Evolutionary conservation across 2,329 filamentous ascomycete genomes (phyloP).

Genomic region (Peltaster fructicola): DNA sequence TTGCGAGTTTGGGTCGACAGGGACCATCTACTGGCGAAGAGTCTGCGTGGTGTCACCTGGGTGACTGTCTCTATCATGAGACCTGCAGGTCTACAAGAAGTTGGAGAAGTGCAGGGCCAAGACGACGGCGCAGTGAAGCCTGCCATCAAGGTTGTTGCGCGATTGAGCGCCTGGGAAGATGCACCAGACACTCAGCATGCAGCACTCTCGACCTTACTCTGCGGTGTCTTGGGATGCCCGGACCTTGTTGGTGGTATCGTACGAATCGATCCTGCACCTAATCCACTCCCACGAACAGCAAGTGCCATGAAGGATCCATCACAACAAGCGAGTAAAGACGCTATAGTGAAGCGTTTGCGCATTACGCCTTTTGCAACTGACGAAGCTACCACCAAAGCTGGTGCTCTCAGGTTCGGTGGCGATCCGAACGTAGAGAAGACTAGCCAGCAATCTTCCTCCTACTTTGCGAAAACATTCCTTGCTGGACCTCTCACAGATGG

Average conservation of each 20-base stretch:
- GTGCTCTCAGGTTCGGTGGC: conserved; percentile 69
- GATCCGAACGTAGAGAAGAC: conserved; percentile 68
- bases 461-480: conserved; percentile 55
- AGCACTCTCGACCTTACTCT: conserved; percentile 63
- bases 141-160: conserved; percentile 56
- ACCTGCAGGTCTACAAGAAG: conserved; percentile 57
- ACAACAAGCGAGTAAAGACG: conserved; percentile 23
- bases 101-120: conserved; percentile 54
- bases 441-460: conserved; percentile 49
- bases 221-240: conserved; percentile 50
- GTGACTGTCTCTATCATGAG: conserved; percentile 74
- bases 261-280: conserved; percentile 67
- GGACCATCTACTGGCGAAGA: conserved; percentile 53
- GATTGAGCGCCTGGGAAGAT: conserved; percentile 64
- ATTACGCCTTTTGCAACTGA: conserved; percentile 59
- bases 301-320: conserved; percentile 23
- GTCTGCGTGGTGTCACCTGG: conserved; percentile 59
- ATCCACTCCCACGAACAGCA: conserved; percentile 48
- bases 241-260: conserved; percentile 72
- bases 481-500: conserved; percentile 81
- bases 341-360: conserved; percentile 48
- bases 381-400: conserved; percentile 33
- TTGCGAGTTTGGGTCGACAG: conserved; percentile 74
- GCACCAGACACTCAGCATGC: conserved; percentile 66
- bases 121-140: conserved; percentile 39